Base-by-base conservation (phyloP, 2,329 filamentous ascomycete species). In the Scedosporium dehoogii region DNA sequence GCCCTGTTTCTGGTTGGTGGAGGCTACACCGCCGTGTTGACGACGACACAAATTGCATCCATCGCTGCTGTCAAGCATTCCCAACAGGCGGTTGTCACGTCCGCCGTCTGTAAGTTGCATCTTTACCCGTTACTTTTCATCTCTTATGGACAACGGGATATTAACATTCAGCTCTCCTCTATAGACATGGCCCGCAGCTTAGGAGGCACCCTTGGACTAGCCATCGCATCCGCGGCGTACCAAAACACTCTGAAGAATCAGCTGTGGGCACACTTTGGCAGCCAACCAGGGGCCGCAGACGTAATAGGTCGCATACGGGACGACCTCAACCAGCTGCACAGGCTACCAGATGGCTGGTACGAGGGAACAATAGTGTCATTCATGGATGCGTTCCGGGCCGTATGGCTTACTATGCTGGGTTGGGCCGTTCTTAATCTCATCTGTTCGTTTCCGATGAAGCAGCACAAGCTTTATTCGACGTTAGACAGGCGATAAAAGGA, bases 11-110 rank as follows among this genome's bases (percentile, higher is more conserved):
- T 92, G 16, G 74, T 85, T 12, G 92, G 92, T 23, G 74, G 80
- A 9, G 88, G 90, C 3, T 92, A 93, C 68, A 90, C 90, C 56
- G 85, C 85, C 59, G 92, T 92, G 83, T 79, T 96, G 53, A 96
- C 91, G 0, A 83, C 89, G 10, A 94, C 90, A 0, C 79, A 96
- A 16, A 81, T 96, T 6, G 89, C 90, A 0, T 86, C 92, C 66
- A 91, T 96, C 59, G 85, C 89, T 0, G 86, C 91, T 0, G 91
- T 96, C 6, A 87, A 90, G 44, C 91, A 96, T 72, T 81, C 88
- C 12, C 85, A 93, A 66, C 92, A 96, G 73, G 92, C 92, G 3
- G 90, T 96, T 60, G 85, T 96, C 68, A 96, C 92, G 0, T 91
- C 89, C 1, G 89, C 90, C 0, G 92, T 88, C 0, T 96, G 76